Evolutionary conservation across 257 asterid species (phyloP).

Genomic region (Capsicum chinense): DNA sequence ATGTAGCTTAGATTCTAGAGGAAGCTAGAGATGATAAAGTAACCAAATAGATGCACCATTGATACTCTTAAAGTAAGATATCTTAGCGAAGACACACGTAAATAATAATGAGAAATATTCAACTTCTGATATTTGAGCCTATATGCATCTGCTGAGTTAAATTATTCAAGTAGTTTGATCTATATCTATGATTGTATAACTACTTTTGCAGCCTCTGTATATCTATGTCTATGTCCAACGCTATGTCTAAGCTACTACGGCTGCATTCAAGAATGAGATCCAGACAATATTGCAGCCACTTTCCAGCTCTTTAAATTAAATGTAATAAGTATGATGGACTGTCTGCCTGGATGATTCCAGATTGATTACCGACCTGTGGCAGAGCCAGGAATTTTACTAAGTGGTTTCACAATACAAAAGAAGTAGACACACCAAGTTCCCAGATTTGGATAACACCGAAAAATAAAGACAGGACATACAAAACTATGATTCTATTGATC

Average conservation of each 20-base stretch:
- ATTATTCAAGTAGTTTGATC: background rate
- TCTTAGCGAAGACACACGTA: background rate
- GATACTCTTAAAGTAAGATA: background rate
- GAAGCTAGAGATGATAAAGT: background rate
- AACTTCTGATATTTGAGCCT: background rate
- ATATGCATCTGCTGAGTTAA: background rate
- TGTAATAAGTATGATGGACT: background rate
- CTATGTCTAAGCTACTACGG: constrained; percentile 1
- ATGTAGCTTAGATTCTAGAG: background rate
- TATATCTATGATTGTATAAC: background rate
- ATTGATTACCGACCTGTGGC: background rate
- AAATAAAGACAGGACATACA: background rate
- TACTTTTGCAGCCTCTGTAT: background rate
- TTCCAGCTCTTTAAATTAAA: background rate
- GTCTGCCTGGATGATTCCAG: background rate
- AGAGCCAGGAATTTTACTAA: too few species aligned
- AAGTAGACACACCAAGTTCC: too few species aligned
- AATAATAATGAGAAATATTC: background rate
- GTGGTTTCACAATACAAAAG: too few species aligned
- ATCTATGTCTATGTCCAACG: background rate
- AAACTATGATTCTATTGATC: background rate
- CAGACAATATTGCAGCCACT: background rate
- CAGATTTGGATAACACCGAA: constrained; percentile 12
- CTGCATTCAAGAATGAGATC: constrained; percentile 1
- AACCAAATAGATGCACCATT: background rate